Evolutionary conservation across 768 basidiomycete species (phyloP), one percentile per base, ranked within the genome.

Genomic region (Paxillus involutus): DNA sequence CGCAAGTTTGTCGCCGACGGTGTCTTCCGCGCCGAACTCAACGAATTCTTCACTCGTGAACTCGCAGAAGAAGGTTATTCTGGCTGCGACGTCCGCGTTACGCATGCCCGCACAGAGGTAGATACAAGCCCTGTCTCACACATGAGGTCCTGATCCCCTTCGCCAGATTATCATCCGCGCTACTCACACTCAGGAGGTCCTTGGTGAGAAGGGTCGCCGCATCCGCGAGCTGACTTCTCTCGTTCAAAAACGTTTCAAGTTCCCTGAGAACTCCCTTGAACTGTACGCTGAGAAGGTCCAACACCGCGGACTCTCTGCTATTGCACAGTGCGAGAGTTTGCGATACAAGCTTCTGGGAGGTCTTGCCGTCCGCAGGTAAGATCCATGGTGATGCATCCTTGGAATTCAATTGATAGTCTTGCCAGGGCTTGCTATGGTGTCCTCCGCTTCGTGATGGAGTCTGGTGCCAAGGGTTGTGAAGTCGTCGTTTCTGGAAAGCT

Each of bases 361-460:
- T 76, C 93, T 99, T 65, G 97, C 97, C 69, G 95, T 98, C 71
- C 90, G 97, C 72, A 88, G 96, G 94, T 92, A 71, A 50, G 88
- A 82, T 63, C 42, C 35, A 51, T 39, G 17, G 51, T 21, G n/a
- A 32, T 40, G 8, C 14, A 10, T 33, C 29, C 19, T 21, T 14
- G 32, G 6, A 35, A 44, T 32, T 39, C 0, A 45, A 51, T 52
- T 58, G 1, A 51, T 32, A 40, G 24, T 21, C 42, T 54, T 33
- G 33, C 9, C 61, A 94, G 92, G 69, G 94, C 94, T 45, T 98
- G 96, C 80, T 99, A 98, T 74, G 97, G 97, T 88, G 97, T 99
- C 67, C 94, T 99, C 69, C 94, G 97, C 69, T 99, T 98, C 80
- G 94, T 99, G 65, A 99, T 99, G 97, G 97, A 99, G 79, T 98